Conservation (phyloP, 768 basidiomycete species). For the Amanita subjunquillea region DNA sequence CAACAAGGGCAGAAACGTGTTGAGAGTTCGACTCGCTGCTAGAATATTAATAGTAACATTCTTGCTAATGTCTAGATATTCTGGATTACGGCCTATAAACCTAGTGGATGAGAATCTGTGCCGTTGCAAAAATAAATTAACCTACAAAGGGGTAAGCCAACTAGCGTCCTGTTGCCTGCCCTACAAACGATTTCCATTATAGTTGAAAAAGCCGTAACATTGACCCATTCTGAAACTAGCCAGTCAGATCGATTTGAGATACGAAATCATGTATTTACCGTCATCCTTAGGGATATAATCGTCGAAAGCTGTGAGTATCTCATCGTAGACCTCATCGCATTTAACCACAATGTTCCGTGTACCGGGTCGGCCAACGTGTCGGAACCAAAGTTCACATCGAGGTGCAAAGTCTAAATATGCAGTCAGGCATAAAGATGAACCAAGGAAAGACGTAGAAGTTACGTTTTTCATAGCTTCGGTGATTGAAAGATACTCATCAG, state of each 20-base stretch:
- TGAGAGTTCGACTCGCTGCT: constrained; percentile 12
- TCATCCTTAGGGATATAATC: no score
- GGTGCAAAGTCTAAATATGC: constrained; percentile 16
- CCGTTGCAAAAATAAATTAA: neutral
- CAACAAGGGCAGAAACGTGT: constrained; percentile 14
- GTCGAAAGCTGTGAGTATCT: no score
- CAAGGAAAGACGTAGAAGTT: neutral
- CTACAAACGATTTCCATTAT: no score
- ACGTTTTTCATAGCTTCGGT: constrained; percentile 22
- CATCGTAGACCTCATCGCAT: no score
- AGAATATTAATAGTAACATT: constrained; percentile 9
- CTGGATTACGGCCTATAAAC: constrained; percentile 13
- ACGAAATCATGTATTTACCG: no score
- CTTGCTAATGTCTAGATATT: constrained; percentile 10
- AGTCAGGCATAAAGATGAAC: neutral
- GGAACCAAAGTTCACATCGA: constrained; percentile 22
- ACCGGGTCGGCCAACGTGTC: constrained; percentile 8
- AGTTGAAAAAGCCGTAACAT: no score
- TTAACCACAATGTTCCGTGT: no score
- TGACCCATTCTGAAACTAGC: no score
- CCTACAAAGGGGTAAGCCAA: no score
- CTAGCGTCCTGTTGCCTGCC: no score
- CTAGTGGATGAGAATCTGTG: neutral
- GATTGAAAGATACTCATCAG: constrained; percentile 35
- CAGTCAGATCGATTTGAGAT: no score